Evolutionary conservation across 441 rosid species (phyloP), one percentile per base, ranked within the genome.

Genomic region (Bruguiera hainesii): DNA sequence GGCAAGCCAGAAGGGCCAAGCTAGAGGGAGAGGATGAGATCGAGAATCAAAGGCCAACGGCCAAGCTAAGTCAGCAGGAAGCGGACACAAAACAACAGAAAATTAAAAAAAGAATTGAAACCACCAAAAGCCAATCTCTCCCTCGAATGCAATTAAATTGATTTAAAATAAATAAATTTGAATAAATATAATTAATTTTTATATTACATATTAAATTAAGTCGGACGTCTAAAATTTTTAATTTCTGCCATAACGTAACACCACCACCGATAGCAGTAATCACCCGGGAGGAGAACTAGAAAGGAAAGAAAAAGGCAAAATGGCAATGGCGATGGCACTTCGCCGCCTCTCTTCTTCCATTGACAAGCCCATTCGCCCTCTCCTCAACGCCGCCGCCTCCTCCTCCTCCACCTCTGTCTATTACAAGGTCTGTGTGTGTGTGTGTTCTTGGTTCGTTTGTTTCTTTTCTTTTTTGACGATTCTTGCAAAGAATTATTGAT

Each of bases 281-380:
- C 48, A 11, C 48, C 48, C 16, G 13, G 5, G 3, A 39, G 16
- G 2, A 42, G 15, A 13, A 42, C 1, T 3, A 0, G 16, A 39
- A 39, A 11, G 16, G 11, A 11, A 11, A 39, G 5, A 39, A 11
- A 37, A 13, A 11, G 16, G 13, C 23, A 13, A 68, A 53, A 89
- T 92, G 96, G 97, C 96, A 0, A 89, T 91, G 98, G 97, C 97
- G 20, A 82, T 87, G 93, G 77, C 98, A 73, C 89, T 94, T 72
- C 93, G 98, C 61, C 80, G 97, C 37, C 98, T 94, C 76, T 89
- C 97, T 25, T 87, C 97, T 72, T 87, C 98, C 51, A 31, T 87
- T 50, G 85, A 91, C 71, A 87, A 87, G 79, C 89, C 97, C 63
- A 67, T 84, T 75, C 93, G 96, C 42, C 97, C 99, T 79, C 84